Percentiles rank a stretch among this genome's conserved stretches.
These are phyloP conservation scores for Heterococcus sp. DNA, from an alignment of 108 stramenopile genomes.

Conservation along the genomic window DNA sequence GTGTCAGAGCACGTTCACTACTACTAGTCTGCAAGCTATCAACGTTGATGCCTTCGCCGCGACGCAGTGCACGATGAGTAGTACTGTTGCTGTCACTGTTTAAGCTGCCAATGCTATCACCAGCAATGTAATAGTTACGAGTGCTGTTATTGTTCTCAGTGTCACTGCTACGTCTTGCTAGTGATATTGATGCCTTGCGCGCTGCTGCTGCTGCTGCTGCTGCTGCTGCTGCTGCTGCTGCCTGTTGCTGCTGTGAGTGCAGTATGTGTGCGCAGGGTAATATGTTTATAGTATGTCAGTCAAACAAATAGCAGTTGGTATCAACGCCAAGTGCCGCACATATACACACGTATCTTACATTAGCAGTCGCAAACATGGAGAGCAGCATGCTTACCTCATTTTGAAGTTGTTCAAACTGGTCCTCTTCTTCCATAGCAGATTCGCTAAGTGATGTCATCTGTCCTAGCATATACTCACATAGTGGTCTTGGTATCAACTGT, in stretches of 20 bases:
- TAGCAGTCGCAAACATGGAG: background rate
- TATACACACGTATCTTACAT: background rate
- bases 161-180: background rate
- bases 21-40: no score
- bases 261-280: background rate
- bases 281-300: background rate
- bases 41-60: no score
- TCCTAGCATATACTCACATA: conserved; percentile 42
- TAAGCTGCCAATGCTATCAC: background rate
- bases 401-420: no score
- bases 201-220: conserved; percentile 1
- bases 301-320: background rate
- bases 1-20: no score
- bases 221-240: conserved; percentile 1
- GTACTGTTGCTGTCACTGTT: no score
- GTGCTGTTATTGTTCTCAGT: background rate
- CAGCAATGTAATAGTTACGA: background rate
- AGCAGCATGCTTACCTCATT: background rate
- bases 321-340: background rate
- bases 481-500: conserved; percentile 8
- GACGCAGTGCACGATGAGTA: no score
- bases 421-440: background rate
- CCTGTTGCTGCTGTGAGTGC: background rate
- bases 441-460: conserved; percentile 12
- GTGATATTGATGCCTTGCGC: background rate